These are phyloP conservation scores for Ceratobasidium theobromae DNA, from an alignment of 1,284 basidiomycete species.

Conservation along the genomic window DNA sequence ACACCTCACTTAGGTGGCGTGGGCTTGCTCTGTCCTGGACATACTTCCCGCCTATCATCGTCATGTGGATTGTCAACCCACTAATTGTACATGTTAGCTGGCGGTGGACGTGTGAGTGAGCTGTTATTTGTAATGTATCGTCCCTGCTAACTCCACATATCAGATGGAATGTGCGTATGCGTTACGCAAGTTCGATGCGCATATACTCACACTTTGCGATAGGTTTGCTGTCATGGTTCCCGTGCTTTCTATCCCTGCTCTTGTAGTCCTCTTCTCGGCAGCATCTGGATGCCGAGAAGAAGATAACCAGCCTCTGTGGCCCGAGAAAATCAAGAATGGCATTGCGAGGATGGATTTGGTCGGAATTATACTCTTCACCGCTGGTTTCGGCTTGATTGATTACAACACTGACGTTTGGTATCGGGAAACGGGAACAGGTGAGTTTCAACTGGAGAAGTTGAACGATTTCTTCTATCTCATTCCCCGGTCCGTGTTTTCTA, in stretches of 20 bases:
- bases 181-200: background rate
- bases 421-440: background rate
- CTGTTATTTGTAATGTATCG: too few relatives aligned
- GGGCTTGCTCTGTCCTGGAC: background rate
- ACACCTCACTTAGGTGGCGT: background rate
- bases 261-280: background rate
- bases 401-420: background rate
- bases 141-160: too few relatives aligned
- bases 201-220: background rate
- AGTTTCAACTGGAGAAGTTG: background rate
- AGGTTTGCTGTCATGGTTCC: background rate
- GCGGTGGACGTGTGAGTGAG: background rate
- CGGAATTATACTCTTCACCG: background rate
- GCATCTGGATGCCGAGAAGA: background rate
- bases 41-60: background rate
- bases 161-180: background rate
- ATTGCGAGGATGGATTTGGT: background rate
- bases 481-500: too few relatives aligned
- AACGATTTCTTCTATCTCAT: too few relatives aligned
- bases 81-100: background rate
- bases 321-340: too few relatives aligned
- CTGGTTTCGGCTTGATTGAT: background rate
- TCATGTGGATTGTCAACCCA: background rate
- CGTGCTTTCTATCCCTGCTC: background rate
- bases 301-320: too few relatives aligned